Evolutionary conservation across 208 protist genomes (phyloP).

Genomic region (Naegleria gruberi): DNA sequence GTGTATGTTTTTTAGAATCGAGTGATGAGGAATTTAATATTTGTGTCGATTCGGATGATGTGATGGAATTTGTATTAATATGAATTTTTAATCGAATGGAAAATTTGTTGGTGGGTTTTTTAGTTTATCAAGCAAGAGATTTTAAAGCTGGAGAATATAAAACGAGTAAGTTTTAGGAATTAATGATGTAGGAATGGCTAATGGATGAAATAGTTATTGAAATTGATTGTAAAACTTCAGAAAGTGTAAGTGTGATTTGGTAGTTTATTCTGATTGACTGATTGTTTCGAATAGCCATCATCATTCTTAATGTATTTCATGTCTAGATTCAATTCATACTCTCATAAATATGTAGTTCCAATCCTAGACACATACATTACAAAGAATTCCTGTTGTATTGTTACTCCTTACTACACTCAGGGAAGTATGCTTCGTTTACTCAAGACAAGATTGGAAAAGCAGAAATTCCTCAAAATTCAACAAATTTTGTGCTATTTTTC

Average conservation of each 20-base stretch:
- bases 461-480: neutral
- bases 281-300: neutral
- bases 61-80: too few relatives aligned
- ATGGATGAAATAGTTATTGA: neutral
- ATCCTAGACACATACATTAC: neutral
- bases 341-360: neutral
- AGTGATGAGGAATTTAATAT: too few relatives aligned
- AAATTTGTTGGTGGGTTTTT: too few relatives aligned
- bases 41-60: too few relatives aligned
- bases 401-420: neutral
- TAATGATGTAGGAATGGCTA: neutral
- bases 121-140: neutral
- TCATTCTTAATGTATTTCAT: neutral
- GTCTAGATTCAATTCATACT: neutral
- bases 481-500: neutral
- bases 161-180: neutral
- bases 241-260: neutral
- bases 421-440: neutral
- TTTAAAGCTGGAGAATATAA: neutral
- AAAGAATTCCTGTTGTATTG: neutral
- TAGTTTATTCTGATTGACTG: neutral
- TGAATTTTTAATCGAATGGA: too few relatives aligned
- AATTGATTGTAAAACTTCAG: neutral
- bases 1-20: too few relatives aligned
- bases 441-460: neutral